A percentile compares a stretch with the other conserved stretches of the same genome.
Conservation (phyloP, 129 eudicot genomes). For the Artemisia annua region DNA sequence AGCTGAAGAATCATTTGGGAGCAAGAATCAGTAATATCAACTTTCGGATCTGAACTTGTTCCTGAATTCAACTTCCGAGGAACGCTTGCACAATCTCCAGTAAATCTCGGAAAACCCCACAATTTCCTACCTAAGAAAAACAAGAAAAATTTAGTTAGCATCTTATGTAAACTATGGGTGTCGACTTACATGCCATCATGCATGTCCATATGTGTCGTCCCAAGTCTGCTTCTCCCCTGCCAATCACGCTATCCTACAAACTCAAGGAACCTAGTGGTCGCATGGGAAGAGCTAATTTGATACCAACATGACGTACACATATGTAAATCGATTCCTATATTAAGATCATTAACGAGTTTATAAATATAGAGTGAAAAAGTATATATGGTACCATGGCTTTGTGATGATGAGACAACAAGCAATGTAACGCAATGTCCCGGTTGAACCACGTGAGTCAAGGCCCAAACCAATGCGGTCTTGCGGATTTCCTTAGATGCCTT, state of each 20-base stretch:
- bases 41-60: slow-evolving; percentile 34
- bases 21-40: slow-evolving; percentile 75
- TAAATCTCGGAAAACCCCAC: slow-evolving; percentile 94
- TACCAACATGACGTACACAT: background rate
- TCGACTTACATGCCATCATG: no score
- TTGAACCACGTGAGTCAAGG: slow-evolving; percentile 92
- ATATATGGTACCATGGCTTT: slow-evolving; percentile 61
- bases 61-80: slow-evolving; percentile 51
- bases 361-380: background rate
- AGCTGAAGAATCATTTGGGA: slow-evolving; percentile 98
- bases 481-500: slow-evolving; percentile 89
- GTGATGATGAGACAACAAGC: slow-evolving; percentile 76
- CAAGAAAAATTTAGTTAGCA: background rate
- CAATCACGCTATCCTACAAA: no score
- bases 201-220: no score
- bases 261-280: no score
- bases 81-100: slow-evolving; percentile 92
- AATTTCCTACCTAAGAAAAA: slow-evolving; percentile 57
- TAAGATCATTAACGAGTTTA: no score
- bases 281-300: background rate
- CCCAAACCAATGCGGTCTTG: slow-evolving; percentile 88
- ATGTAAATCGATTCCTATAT: no score
- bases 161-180: background rate
- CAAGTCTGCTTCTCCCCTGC: no score
- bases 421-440: slow-evolving; percentile 91